phyloP scores from a whole-genome alignment of 75 land plant species.

The Chamaecyparis obtusa region DNA sequence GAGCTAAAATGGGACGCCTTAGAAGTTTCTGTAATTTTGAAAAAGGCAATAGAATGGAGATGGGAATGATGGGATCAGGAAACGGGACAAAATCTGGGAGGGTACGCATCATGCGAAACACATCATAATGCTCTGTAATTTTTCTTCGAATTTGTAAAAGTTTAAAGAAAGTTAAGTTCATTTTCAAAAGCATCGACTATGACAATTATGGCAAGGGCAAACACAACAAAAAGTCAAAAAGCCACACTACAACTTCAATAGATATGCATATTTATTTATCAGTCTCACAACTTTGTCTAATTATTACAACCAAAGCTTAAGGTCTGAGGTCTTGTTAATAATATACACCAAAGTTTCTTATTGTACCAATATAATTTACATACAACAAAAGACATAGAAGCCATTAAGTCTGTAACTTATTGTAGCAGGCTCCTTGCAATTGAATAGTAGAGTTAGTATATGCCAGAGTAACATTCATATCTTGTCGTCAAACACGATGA shows the following conservation, averaged over 20 bases:
- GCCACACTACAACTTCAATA: not conserved
- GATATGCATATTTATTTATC: not conserved
- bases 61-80: no score
- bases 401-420: not conserved
- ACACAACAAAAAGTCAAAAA: no score
- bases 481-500: not conserved
- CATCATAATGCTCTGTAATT: no score
- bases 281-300: not conserved
- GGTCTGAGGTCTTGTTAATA: not conserved
- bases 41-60: no score
- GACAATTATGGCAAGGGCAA: no score
- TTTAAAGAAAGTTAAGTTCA: no score
- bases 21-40: no score
- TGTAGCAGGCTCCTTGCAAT: not conserved
- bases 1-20: no score
- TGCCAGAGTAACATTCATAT: not conserved
- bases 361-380: not conserved
- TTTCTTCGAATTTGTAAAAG: no score
- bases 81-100: no score
- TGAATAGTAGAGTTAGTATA: not conserved
- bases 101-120: no score
- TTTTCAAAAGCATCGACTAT: no score
- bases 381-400: not conserved
- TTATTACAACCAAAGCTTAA: not conserved
- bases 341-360: not conserved